Percentiles rank a stretch among this genome's conserved stretches.
Conservation (phyloP, 1,284 basidiomycete genomes). For the Leccinum glutinopallens region DNA sequence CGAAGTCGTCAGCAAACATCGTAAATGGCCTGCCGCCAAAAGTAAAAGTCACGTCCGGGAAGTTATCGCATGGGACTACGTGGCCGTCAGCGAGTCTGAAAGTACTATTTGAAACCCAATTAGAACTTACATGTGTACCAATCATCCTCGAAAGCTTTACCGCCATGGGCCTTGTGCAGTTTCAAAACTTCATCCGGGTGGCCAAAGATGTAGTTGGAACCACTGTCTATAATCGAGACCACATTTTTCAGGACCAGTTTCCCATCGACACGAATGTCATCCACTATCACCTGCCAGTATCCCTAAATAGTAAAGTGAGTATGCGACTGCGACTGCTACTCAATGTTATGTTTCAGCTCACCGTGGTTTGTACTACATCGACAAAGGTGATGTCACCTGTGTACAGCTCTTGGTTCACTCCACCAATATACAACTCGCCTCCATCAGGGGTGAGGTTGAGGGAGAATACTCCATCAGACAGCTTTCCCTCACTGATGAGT, state of each 20-base stretch:
- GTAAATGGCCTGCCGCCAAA: not conserved
- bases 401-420: not conserved
- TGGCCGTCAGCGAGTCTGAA: not conserved
- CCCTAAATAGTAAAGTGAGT: not conserved
- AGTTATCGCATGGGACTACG: not conserved
- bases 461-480: not conserved
- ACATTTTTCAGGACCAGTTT: not conserved
- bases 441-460: not conserved
- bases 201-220: not conserved
- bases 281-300: not conserved
- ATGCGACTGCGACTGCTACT: not conserved
- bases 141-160: not conserved
- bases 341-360: not conserved
- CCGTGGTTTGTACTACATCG: not conserved
- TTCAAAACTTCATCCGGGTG: not conserved
- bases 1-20: not conserved
- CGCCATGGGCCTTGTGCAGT: not conserved
- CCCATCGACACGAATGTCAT: not conserved
- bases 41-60: not conserved
- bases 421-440: not conserved
- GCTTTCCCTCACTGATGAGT: not conserved
- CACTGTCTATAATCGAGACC: not conserved
- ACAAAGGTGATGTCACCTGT: not conserved
- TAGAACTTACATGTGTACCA: not conserved
- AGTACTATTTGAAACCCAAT: not conserved